Percentiles rank a stretch among this genome's conserved stretches.
phyloP scores from a whole-genome alignment of 352 stramenopile species.

The Globisporangium okanoganense region DNA sequence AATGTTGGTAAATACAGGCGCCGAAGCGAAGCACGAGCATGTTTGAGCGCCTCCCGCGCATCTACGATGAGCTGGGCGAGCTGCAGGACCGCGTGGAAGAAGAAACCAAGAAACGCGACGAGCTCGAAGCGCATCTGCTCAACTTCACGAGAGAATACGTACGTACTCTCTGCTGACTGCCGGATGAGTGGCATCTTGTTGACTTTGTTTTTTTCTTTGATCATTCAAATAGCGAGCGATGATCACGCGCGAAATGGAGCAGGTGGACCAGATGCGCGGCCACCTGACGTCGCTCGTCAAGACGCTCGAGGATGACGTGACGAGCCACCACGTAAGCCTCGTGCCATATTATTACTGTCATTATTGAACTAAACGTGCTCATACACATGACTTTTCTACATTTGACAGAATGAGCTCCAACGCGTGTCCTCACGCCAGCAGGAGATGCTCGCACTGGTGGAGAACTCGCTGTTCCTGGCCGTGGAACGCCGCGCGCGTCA shows the following conservation, averaged over 20 bases:
- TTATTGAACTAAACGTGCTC: not conserved
- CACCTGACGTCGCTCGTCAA: slow-evolving; percentile 52
- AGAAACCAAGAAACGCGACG: slow-evolving; percentile 62
- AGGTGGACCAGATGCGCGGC: slow-evolving; percentile 49
- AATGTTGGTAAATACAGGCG: slow-evolving; percentile 4
- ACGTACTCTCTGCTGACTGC: not conserved
- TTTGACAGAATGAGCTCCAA: slow-evolving; percentile 53
- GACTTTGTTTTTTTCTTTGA: not conserved
- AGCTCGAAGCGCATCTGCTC: slow-evolving; percentile 60
- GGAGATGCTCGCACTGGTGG: slow-evolving; percentile 26
- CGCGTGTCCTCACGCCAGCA: slow-evolving; percentile 31
- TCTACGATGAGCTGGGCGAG: slow-evolving; percentile 64
- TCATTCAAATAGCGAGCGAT: slow-evolving; percentile 27
- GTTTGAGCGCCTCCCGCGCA: slow-evolving; percentile 58
- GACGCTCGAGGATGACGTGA: slow-evolving; percentile 58
- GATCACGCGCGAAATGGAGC: slow-evolving; percentile 45
- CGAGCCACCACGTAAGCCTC: slow-evolving; percentile 38
- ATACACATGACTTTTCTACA: not conserved
- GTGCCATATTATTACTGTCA: not conserved
- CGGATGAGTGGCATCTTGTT: not conserved
- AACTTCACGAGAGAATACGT: slow-evolving; percentile 63
- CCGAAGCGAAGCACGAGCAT: slow-evolving; percentile 44
- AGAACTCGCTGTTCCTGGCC: slow-evolving; percentile 44
- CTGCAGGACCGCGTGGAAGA: slow-evolving; percentile 69
- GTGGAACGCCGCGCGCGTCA: slow-evolving; percentile 35